Evolutionary conservation across 2,329 filamentous ascomycete genomes (phyloP), one percentile per base, ranked within the genome.

Genomic region (Seiridium cupressi): DNA sequence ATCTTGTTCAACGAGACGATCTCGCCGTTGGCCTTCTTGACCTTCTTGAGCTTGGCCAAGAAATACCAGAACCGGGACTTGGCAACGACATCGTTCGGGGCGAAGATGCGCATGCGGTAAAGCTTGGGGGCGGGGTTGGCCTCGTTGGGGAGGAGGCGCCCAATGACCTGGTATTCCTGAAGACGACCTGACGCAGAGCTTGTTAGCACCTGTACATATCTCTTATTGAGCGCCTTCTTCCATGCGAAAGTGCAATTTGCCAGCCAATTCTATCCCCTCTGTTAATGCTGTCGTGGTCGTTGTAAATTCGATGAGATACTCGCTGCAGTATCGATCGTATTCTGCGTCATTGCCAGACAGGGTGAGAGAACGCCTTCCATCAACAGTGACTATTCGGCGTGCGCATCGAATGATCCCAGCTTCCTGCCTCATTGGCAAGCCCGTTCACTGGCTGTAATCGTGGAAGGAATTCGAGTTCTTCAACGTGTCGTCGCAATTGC

Each of bases 51-150:
- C 87, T 96, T 96, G 83, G 93, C 92, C 81, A 99, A 85, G 89
- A 99, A 99, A 89, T 99, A 99, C 96, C 96, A 99, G 91, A 97
- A 99, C 78, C 95, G 92, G 79, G 93, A 97, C 90, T 99, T 99
- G 79, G 96, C 95, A 76, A 99, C 93, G 72, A 97, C 95, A 75
- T 89, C 86, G 85, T 99, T 99, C 73, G 93, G 92, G 72, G 95
- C 95, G 81, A 99, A 99, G 82, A 99, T 97, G 81, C 93, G 93
- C 95, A 99, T 99, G 83, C 95, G 93, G 90, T 98, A 99, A 82
- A 99, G 90, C 86, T 95, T 94, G 74, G 95, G 95, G 76, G 92
- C 92, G 76, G 94, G 93, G 88, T 97, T 96, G 79, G 90, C 86
- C 86, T 99, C 95, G 77, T 90, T 92, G 83, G 95, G 95, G 90